phyloP scores from a whole-genome alignment of 768 basidiomycete genomes.

The Russula lepida region DNA sequence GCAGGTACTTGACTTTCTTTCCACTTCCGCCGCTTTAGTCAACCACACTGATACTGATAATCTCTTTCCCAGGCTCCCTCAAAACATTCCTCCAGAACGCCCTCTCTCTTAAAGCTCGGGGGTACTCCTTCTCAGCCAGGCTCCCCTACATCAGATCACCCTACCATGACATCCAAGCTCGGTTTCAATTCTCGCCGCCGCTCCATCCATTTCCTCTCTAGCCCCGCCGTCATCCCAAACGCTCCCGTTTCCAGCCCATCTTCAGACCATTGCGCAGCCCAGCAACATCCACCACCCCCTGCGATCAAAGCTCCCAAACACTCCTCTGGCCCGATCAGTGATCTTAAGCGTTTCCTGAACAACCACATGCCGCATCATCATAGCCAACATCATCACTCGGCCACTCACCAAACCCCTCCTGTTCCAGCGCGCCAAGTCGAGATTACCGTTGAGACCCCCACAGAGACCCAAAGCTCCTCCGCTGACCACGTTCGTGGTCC shows the following conservation, averaged over 20 bases:
- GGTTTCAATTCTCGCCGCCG: conserved; percentile 18
- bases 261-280: conserved; percentile 11
- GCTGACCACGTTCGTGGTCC: conserved; percentile 30
- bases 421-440: conserved; percentile 23
- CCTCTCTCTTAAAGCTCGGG: conserved; percentile 9
- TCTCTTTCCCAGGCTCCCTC: conserved; percentile 12
- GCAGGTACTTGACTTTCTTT: conserved; percentile 6
- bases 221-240: conserved; percentile 21
- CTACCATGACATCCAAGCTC: conserved; percentile 23
- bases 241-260: conserved; percentile 16
- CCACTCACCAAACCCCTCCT: conserved; percentile 20
- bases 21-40: neutral
- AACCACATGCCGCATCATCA: conserved; percentile 69
- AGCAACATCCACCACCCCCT: conserved; percentile 13
- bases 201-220: conserved; percentile 24
- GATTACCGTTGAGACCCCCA: conserved; percentile 26
- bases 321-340: conserved; percentile 71
- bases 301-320: conserved; percentile 27
- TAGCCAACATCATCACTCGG: conserved; percentile 26
- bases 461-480: conserved; percentile 29
- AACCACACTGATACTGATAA: conserved; percentile 17
- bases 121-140: conserved; percentile 22
- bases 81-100: conserved; percentile 1
- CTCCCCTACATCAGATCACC: conserved; percentile 25
- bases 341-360: conserved; percentile 92